Evolutionary conservation across 1,284 basidiomycete species (phyloP), one percentile per base, ranked within the genome.

Genomic region (Peniophora sp.): DNA sequence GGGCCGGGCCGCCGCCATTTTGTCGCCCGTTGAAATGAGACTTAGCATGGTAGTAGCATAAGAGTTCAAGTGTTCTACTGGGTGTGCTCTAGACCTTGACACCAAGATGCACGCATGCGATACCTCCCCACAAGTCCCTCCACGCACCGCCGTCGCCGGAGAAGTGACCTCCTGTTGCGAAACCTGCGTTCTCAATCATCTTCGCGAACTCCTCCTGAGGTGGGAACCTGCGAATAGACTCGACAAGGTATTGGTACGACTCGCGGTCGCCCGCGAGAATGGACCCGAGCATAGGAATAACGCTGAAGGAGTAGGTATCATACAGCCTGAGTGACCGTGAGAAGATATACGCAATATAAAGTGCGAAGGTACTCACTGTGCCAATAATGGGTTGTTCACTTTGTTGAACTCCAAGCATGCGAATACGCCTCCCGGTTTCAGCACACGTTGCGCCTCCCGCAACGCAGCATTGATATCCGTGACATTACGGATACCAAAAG

Each of bases 401-500:
- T 86, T 91, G 66, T 94, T 95, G 69, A 99, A 99, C 68, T 99
- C 97, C 51, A 99, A 79, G 62, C 94, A 97, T 17, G 92, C 91
- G 66, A 99, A 97, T 3, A 84, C 89, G 50, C 94, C 97, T 57
- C 97, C 97, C 0, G 96, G 96, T 68, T 97, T 98, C 49, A 99
- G 78, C 11, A 99, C 94, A 17, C 97, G 83, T 67, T 97, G 76
- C 3, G 97, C 97, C 67, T 98, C 94, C 54, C 78, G 75, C 42
- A 99, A 74, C 15, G 95, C 97, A 22, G 83, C 83, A 10, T 91
- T 87, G 55, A 98, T 82, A 51, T 92, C 92, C 9, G 97, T 99
- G 75, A 92, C 97, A 67, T 99, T 99, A 48, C 97, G 81, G 59
- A 99, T 99, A 32, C 97, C 96, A 64, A 99, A 99, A 0, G 97